These are phyloP conservation scores for Selaginella tamariscina DNA, from an alignment of 75 land plant genomes.

Conservation along the genomic window DNA sequence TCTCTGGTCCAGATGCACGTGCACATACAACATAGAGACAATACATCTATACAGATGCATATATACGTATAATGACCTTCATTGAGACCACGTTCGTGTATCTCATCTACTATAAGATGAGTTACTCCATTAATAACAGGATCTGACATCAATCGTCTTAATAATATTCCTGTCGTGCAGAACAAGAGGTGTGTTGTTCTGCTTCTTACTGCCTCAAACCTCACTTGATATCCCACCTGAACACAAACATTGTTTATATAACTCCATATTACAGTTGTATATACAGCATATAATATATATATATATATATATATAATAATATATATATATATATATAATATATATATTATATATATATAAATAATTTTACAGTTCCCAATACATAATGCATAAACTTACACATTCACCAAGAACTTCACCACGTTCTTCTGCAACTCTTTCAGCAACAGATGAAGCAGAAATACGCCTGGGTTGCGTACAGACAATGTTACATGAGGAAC, in stretches of 20 bases:
- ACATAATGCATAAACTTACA: slow-evolving; percentile 44
- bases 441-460: slow-evolving; percentile 83
- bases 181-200: slow-evolving; percentile 62
- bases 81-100: slow-evolving; percentile 95
- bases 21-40: too few species aligned
- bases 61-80: too few species aligned
- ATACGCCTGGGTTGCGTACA: slow-evolving; percentile 92
- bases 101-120: slow-evolving; percentile 87
- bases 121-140: slow-evolving; percentile 62
- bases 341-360: not conserved
- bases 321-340: too few species aligned
- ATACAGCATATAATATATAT: too few species aligned
- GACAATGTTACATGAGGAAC: slow-evolving; percentile 58
- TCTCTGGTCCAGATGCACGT: too few species aligned
- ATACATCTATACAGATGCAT: too few species aligned
- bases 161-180: slow-evolving; percentile 62
- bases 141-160: slow-evolving; percentile 40
- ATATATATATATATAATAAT: too few species aligned
- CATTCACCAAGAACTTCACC: slow-evolving; percentile 85
- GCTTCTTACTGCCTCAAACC: slow-evolving; percentile 57
- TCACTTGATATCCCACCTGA: slow-evolving; percentile 86
- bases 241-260: slow-evolving; percentile 4
- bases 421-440: slow-evolving; percentile 83
- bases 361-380: not conserved
- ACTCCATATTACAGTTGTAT: not conserved